phyloP scores from a whole-genome alignment of 1,284 basidiomycete species.

The Cryptococcus sp. region DNA sequence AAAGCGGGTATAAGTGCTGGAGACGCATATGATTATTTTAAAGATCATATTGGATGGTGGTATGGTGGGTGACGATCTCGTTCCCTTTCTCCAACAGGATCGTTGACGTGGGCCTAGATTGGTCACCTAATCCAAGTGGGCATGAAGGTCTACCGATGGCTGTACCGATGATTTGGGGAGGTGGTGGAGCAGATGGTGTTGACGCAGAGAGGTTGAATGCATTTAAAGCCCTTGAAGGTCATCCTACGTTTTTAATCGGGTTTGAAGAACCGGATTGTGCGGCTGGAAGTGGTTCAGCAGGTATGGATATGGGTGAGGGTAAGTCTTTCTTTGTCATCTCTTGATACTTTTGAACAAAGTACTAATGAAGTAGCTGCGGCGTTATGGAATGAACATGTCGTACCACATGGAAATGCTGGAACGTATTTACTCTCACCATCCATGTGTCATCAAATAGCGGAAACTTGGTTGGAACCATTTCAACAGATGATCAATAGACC shows the following conservation, averaged over 20 bases:
- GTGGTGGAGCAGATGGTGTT: not conserved
- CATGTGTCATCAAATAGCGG: slow-evolving; percentile 27
- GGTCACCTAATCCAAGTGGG: not conserved
- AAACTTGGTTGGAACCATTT: slow-evolving; percentile 26
- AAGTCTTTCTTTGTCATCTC: not conserved
- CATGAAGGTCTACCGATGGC: not conserved
- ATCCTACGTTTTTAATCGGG: slow-evolving; percentile 18
- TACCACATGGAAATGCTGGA: slow-evolving; percentile 13
- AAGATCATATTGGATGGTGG: slow-evolving; percentile 26
- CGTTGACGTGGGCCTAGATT: not conserved
- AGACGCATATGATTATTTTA: slow-evolving; percentile 10
- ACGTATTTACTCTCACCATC: slow-evolving; percentile 22
- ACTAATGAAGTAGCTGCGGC: not conserved
- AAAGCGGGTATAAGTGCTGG: slow-evolving; percentile 22
- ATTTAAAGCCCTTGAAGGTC: not conserved
- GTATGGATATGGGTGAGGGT: slow-evolving; percentile 3
- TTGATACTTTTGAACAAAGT: not conserved
- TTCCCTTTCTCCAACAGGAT: not conserved
- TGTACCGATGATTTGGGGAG: not conserved
- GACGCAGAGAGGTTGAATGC: not conserved
- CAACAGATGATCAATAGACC: slow-evolving; percentile 6
- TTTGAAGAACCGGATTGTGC: slow-evolving; percentile 30
- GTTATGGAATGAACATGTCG: slow-evolving; percentile 22
- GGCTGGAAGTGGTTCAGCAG: slow-evolving; percentile 7
- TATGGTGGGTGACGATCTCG: slow-evolving; percentile 12